Conservation (phyloP, 345 rosid genomes). For the Hibiscus trionum region DNA sequence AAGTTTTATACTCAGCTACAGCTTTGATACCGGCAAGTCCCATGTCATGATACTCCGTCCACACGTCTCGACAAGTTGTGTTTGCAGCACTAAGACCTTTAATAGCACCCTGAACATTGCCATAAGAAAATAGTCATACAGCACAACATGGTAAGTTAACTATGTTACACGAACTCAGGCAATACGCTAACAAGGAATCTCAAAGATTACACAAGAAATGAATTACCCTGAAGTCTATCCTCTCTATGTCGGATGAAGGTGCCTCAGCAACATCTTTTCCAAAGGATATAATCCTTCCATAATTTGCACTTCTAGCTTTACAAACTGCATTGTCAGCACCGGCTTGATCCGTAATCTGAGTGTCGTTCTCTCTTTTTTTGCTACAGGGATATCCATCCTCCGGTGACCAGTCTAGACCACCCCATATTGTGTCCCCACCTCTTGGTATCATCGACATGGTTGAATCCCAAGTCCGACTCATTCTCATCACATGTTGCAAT, state of each 20-base stretch:
- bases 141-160: not conserved
- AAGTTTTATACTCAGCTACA: constrained; percentile 68
- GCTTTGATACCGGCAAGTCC: constrained; percentile 77
- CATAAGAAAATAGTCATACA: not conserved
- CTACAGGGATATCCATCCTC: constrained; percentile 53
- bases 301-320: constrained; percentile 36
- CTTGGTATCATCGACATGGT: constrained; percentile 93
- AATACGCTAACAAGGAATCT: not conserved
- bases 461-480: constrained; percentile 92
- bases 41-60: constrained; percentile 98
- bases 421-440: constrained; percentile 97
- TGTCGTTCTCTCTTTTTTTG: constrained; percentile 39
- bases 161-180: not conserved
- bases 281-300: constrained; percentile 87
- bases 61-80: constrained; percentile 65
- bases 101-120: constrained; percentile 59
- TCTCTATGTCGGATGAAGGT: constrained; percentile 50
- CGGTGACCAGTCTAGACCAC: constrained; percentile 88
- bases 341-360: constrained; percentile 19
- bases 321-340: constrained; percentile 28
- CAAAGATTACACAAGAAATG: not conserved
- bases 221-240: constrained; percentile 78
- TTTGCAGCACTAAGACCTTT: constrained; percentile 64
- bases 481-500: constrained; percentile 68
- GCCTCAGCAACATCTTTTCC: constrained; percentile 76